A percentile compares a stretch with the other conserved stretches of the same genome.
Evolutionary conservation across 2,329 filamentous ascomycete species (phyloP).

Genomic region (Aspergillus niger): DNA sequence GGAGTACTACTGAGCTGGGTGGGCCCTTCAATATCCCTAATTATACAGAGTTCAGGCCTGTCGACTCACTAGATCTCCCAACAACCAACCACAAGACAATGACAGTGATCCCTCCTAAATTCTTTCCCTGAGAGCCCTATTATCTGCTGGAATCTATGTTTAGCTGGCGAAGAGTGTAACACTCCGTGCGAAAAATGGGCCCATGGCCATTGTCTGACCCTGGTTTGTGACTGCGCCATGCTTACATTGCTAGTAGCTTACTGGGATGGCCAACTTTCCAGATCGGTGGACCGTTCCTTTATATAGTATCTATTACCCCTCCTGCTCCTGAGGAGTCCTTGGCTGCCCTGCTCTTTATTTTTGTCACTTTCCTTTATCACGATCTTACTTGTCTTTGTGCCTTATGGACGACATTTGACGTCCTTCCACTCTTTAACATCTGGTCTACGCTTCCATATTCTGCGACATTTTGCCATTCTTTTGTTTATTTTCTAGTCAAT

Average conservation of each 20-base stretch:
- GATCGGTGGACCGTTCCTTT: background rate
- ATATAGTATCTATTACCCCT: background rate
- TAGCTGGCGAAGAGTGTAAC: background rate
- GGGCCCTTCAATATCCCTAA: background rate
- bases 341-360: background rate
- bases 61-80: background rate
- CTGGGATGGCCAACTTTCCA: too few relatives aligned
- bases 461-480: background rate
- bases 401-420: constrained; percentile 15
- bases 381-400: background rate
- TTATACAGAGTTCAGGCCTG: background rate
- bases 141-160: background rate
- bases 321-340: background rate
- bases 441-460: background rate
- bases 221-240: background rate
- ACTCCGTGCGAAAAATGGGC: background rate
- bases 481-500: background rate
- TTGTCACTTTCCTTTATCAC: constrained; percentile 8
- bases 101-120: background rate
- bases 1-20: background rate
- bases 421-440: constrained; percentile 12
- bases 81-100: background rate
- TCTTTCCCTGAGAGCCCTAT: background rate
- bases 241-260: background rate
- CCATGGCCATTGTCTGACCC: background rate